phyloP scores from a whole-genome alignment of 768 basidiomycete genomes.

The Artomyces pyxidatus region DNA sequence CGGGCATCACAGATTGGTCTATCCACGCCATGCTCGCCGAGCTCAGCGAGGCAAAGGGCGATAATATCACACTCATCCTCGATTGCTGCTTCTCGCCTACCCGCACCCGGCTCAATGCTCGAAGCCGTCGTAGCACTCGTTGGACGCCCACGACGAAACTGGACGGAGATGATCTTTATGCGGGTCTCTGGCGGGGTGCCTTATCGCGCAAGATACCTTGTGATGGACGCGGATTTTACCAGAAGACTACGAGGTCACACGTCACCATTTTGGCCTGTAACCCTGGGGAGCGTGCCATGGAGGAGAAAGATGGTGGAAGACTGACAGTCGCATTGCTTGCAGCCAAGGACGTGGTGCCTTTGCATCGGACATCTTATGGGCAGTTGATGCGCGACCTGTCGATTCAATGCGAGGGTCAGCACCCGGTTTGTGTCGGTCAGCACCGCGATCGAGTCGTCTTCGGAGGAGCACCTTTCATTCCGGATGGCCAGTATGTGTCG shows the following conservation, averaged over 20 bases:
- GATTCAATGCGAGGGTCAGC: conserved; percentile 35
- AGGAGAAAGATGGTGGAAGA: conserved; percentile 54
- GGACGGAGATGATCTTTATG: conserved; percentile 44
- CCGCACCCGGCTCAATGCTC: conserved; percentile 29
- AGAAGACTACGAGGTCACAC: conserved; percentile 33
- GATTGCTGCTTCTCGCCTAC: conserved; percentile 55
- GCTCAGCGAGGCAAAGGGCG: conserved; percentile 47
- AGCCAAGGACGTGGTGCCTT: conserved; percentile 34
- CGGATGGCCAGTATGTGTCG: conserved; percentile 40
- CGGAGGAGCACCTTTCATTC: conserved; percentile 44
- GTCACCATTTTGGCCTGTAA: conserved; percentile 51
- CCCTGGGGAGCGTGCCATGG: conserved; percentile 45
- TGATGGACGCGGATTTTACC: conserved; percentile 36
- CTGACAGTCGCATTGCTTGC: conserved; percentile 52
- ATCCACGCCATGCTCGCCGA: conserved; percentile 53
- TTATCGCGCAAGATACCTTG: conserved; percentile 31
- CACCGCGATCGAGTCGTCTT: conserved; percentile 45
- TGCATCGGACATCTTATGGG: conserved; percentile 46
- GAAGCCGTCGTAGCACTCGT: conserved; percentile 41
- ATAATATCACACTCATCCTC: conserved; percentile 62
- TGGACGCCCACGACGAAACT: conserved; percentile 48
- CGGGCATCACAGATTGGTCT: conserved; percentile 64
- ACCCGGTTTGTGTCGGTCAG: conserved; percentile 42
- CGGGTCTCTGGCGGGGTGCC: conserved; percentile 48
- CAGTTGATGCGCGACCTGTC: conserved; percentile 39